Base-by-base conservation (phyloP, 2,329 filamentous ascomycete genomes). In the Davidsoniella neocaledoniae region DNA sequence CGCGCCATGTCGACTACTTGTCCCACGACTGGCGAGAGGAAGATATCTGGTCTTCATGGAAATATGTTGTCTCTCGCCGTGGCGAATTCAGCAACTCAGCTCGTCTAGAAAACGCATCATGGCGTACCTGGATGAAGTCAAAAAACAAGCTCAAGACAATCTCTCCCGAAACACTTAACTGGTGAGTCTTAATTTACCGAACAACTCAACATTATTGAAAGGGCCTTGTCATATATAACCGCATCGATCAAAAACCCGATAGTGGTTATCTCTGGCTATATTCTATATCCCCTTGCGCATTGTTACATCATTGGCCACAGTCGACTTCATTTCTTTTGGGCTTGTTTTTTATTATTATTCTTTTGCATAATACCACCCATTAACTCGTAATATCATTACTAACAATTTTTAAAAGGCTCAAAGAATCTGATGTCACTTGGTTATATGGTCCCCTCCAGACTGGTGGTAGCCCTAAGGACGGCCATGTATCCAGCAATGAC, bases 351-450 rank as follows among this genome's bases (percentile, higher is more conserved):
- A 5, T 23, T 33, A 10, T 33, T 26, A 16, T 37, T 16, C 17
- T 36, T 26, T 46, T 19, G 21, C 25, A 43, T 43, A 21, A 19
- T 26, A 38, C 23, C 21, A 38, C 19, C 16, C 40, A 43, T 12
- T 25, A 21, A 10, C 21, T 26, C 25, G 33, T 38, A 39, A 38
- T 25, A 36, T 1, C 29, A 21, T 9, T 45, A 50, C 54, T 57
- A 46, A 57, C 51, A 40, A 37, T 38, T n/a, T 6, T 25, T 38
- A 36, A 43, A 58, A 94, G 87, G 88, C 72, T 95, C 53, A 98
- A 96, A 63, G 91, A 96, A 59, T 91, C 84, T 62, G 90, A 98
- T 64, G 87, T 95, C 29, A 95, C 90, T 43, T 98, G 90, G 91
- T 71, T 98, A 1, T 98, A 96, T 60, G 91, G 91, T 0, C 91